Base-by-base conservation (phyloP, 2,329 filamentous ascomycete genomes). In the Drechslerella dactyloides region DNA sequence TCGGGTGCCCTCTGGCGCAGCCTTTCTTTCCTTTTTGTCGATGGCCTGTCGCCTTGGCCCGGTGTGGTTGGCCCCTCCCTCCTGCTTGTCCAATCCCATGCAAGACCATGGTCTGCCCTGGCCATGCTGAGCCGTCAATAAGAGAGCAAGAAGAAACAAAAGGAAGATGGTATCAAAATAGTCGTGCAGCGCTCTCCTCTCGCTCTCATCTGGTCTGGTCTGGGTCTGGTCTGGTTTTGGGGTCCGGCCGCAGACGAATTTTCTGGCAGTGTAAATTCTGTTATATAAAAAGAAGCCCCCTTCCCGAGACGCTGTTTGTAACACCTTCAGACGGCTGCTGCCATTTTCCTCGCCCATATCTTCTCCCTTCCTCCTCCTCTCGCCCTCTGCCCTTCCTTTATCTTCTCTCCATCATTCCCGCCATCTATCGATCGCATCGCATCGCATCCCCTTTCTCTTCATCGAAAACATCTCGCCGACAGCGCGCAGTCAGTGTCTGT, bases 311-410 rank as follows among this genome's bases (percentile, higher is more conserved):
- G 53, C 53, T 48, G 19, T 48, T 48, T 48, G 44, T 48, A 21
- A 48, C 44, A 48, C 44, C 50, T 54, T 59, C 33, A 52, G 24
- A 50, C 53, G 37, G 40, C 44, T 69, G 63, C 68, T 72, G 69
- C 65, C 60, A 69, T 73, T 74, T 74, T 69, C 74, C 74, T 74
- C 75, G 74, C 73, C 75, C 74, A 75, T 75, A 60, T 73, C 74
- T 75, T 78, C 74, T 73, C 75, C 73, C 74, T 75, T 58, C 64
- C 68, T 75, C 74, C 70, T 73, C 66, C 19, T 40, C 24, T 15
- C 19, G 13, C 55, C 23, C 35, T 48, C 17, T 19, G 33, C 10
- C 53, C 48, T 27, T 24, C 37, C 62, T 30, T 35, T 46, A 33
- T 55, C 59, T 56, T 50, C 27, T 37, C 27, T 24, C 27, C 60